Percentiles rank a stretch among this genome's conserved stretches.
phyloP scores from a whole-genome alignment of 2,329 filamentous ascomycete species.

The Colletotrichum higginsianum region DNA sequence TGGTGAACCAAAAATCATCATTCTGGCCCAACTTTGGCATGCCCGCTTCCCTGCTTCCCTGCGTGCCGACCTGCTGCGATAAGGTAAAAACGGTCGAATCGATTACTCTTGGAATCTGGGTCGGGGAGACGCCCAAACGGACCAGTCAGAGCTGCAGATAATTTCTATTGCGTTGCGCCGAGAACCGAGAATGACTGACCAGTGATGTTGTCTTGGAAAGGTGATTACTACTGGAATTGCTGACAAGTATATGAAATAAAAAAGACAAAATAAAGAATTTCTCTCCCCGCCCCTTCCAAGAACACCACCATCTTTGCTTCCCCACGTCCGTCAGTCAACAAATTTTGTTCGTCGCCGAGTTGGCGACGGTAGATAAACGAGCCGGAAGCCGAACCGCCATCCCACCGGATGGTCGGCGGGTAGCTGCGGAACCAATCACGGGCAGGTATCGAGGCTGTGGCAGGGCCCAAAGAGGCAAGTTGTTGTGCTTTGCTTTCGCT shows the following conservation, averaged over 20 bases:
- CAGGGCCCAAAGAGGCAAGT: constrained; percentile 16
- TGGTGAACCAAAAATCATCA: background rate
- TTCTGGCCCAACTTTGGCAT: constrained; percentile 1
- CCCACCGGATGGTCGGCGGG: background rate
- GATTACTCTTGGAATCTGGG: background rate
- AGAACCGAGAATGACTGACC: constrained; percentile 21
- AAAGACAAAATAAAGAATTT: too few species aligned
- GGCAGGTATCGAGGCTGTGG: background rate
- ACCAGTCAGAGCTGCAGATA: background rate
- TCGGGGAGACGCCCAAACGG: background rate
- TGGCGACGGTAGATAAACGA: background rate
- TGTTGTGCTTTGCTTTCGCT: background rate
- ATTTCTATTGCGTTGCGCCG: constrained; percentile 8
- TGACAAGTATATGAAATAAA: too few species aligned
- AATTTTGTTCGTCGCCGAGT: background rate
- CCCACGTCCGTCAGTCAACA: background rate
- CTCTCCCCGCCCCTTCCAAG: too few species aligned
- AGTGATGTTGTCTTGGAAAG: background rate
- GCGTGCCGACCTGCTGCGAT: background rate
- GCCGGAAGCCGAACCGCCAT: constrained; percentile 19
- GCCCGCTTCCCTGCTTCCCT: background rate
- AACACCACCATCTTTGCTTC: background rate
- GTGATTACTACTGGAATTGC: background rate
- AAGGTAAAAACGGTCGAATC: background rate
- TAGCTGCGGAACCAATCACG: background rate